These are phyloP conservation scores for Pseudozyma thailandica DNA, from an alignment of 1,284 basidiomycete species.

Conservation along the genomic window DNA sequence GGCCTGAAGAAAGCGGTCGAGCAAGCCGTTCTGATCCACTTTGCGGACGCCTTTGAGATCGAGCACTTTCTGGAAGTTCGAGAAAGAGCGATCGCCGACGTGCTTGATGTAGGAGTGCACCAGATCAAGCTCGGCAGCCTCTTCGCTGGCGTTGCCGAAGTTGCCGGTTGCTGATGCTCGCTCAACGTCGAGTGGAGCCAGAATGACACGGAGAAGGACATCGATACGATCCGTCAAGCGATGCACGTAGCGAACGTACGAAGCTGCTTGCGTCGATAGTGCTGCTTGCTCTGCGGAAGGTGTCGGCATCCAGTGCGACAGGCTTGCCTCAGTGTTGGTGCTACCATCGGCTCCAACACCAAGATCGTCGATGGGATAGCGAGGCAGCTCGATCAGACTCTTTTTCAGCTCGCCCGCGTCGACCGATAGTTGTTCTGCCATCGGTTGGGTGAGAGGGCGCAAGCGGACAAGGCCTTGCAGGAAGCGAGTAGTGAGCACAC, in stretches of 20 bases:
- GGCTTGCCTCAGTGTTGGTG: conserved; percentile 20
- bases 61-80: conserved; percentile 84
- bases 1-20: conserved; percentile 84
- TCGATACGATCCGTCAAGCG: conserved; percentile 50
- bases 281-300: conserved; percentile 38
- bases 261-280: conserved; percentile 32
- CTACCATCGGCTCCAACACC: conserved; percentile 21
- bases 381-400: conserved; percentile 58
- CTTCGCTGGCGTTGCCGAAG: not conserved
- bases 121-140: conserved; percentile 18
- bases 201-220: conserved; percentile 51
- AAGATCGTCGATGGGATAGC: conserved; percentile 47
- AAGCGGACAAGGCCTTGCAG: conserved; percentile 54
- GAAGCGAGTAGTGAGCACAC: conserved; percentile 46
- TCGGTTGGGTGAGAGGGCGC: conserved; percentile 48
- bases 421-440: conserved; percentile 55
- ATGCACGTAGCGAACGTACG: conserved; percentile 58
- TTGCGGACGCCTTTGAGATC: conserved; percentile 86
- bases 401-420: conserved; percentile 54
- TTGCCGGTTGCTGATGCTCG: not conserved
- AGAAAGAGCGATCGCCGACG: conserved; percentile 58
- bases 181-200: conserved; percentile 29
- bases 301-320: conserved; percentile 35
- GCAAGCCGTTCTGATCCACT: conserved; percentile 83
- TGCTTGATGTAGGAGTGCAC: conserved; percentile 56